These are phyloP conservation scores for Metarhizium sp. DNA, from an alignment of 2,329 filamentous ascomycete species.

Conservation along the genomic window DNA sequence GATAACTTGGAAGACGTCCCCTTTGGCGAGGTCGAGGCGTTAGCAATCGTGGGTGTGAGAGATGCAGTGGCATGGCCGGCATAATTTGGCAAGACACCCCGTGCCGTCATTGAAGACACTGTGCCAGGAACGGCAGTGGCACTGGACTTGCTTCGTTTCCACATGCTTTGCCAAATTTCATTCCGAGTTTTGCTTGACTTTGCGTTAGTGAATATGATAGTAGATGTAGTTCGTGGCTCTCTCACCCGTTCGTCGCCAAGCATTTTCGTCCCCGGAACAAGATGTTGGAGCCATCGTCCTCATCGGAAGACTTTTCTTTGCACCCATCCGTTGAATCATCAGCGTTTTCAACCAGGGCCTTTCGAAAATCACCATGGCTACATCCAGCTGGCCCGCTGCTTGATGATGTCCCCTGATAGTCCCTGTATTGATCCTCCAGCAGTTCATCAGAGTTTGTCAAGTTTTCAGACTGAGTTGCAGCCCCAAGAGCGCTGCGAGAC, in stretches of 20 bases:
- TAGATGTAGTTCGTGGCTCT: not conserved
- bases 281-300: slow-evolving; percentile 25
- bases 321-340: slow-evolving; percentile 4
- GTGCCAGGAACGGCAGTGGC: slow-evolving; percentile 35
- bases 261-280: slow-evolving; percentile 28
- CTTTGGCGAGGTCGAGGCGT: slow-evolving; percentile 24
- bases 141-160: slow-evolving; percentile 43
- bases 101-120: slow-evolving; percentile 43
- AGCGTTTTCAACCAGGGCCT: slow-evolving; percentile 9
- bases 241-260: slow-evolving; percentile 21
- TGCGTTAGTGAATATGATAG: not conserved
- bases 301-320: slow-evolving; percentile 18
- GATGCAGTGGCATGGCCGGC: slow-evolving; percentile 42
- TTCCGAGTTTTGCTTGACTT: slow-evolving; percentile 27
- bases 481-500: slow-evolving; percentile 15
- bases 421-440: slow-evolving; percentile 11
- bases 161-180: slow-evolving; percentile 39
- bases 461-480: slow-evolving; percentile 25
- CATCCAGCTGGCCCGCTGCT: slow-evolving; percentile 14
- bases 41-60: slow-evolving; percentile 33
- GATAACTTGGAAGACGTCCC: slow-evolving; percentile 16
- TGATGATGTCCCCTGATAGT: slow-evolving; percentile 14
- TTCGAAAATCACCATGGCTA: slow-evolving; percentile 19
- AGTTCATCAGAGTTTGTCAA: slow-evolving; percentile 15
- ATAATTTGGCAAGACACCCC: slow-evolving; percentile 45